Base-by-base conservation (phyloP, 306 rosid genomes). In the Benincasa hispida region DNA sequence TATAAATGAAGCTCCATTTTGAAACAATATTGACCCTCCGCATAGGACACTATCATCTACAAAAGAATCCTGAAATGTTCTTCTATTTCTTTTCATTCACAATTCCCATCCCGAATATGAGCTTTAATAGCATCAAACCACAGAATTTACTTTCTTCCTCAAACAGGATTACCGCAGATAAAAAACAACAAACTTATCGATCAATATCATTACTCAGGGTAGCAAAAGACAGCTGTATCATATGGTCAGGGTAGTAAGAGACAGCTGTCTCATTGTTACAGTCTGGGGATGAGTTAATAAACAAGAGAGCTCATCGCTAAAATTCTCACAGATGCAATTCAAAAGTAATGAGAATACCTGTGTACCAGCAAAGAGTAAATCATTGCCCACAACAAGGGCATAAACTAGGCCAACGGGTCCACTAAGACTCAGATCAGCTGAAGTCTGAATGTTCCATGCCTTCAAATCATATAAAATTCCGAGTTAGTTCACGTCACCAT, bases 341-440 rank as follows among this genome's bases (percentile, higher is more conserved):
- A 78, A 21, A 27, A 13, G 25, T 48, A 67, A 69, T 24, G 63
- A 10, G 57, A 78, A 68, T 89, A 94, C 98, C 98, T 94, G 98
- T 5, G 90, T 91, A 76, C 97, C 98, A 78, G 97, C 97, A 89
- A 94, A 91, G 78, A 94, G 97, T 87, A 91, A 81, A 79, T 85
- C 96, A 82, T 87, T 90, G 53, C 84, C 92, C 86, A 90, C 96
- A 35, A 85, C 97, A 77, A 94, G 83, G 7, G 98, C 79, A 88
- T 90, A 90, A 81, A 94, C 98, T 88, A 91, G 95, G 37, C 98
- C 98, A 14, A 90, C 93, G n/a, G 98, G 98, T 14, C 98, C 97
- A 42, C 73, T 82, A 70, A 94, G 91, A 88, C 87, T 90, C 81
- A 90, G 80, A 63, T 94, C 97, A 66, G 78, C 50, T 34, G 87